Evolutionary conservation across 805 yeast genomes (phyloP), one percentile per base, ranked within the genome.

Genomic region (Kodamaea kaohsiungensis): DNA sequence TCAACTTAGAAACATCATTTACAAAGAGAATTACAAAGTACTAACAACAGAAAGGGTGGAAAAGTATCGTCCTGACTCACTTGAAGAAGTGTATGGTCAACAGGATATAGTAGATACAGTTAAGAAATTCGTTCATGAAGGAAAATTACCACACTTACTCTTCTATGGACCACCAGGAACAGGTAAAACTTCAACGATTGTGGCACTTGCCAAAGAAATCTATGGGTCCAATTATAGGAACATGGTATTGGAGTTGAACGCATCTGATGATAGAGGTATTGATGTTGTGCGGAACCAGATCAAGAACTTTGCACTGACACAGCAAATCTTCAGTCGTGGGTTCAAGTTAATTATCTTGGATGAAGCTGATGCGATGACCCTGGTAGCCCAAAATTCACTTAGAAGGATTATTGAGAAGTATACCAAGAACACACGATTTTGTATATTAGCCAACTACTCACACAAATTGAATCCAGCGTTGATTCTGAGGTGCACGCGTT

Each of bases 101-200:
- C 83, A 83, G 48, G 95, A 88, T 49, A 90, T 91, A 30, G 90
- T 95, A 6, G 80, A 82, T 35, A 93, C 98, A 7, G 89, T 95
- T 15, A 82, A 91, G 43, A 87, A 85, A 65, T 95, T 93, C 69
- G 91, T 92, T 15, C 81, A 84, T 56, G 89, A 87, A 56, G 92
- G 95, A 9, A 84, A 84, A 61, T 76, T 93, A 38, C 99, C 99
- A 1, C 99, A 95, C 72, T 73, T 95, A 60, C 77, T 95, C 51
- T 95, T 95, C 71, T 95, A 95, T 69, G 98, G 97, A 0, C 96
- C 97, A 1, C 97, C 97, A 15, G 97, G 97, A 17, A 91, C 96
- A 0, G 97, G 97, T 60, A 91, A 91, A 68, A 91, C 97, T 0
- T 88, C 96, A 2, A 90, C 96, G 2, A 87, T 91, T 59, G 80